Evolutionary conservation across 176 grass and related monocot species (phyloP).

Genomic region (Oryza brachyantha): DNA sequence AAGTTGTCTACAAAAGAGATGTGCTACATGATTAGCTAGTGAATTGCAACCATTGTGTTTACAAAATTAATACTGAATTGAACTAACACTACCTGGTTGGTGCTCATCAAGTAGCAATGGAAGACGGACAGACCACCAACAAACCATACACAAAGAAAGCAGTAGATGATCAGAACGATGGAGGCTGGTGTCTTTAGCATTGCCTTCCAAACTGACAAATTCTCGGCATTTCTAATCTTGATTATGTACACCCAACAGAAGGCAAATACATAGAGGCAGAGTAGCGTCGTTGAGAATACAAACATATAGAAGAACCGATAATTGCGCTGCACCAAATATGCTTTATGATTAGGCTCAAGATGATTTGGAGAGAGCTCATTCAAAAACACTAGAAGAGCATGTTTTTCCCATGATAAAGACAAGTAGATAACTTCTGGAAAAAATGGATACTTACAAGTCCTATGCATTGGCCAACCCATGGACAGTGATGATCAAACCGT

Average conservation of each 20-base stretch:
- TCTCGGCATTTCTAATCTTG: slow-evolving; percentile 69
- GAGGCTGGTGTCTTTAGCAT: slow-evolving; percentile 78
- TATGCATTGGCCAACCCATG: slow-evolving; percentile 96
- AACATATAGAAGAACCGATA: slow-evolving; percentile 99
- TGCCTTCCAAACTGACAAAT: slow-evolving; percentile 62
- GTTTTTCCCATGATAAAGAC: background rate
- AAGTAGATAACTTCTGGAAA: slow-evolving; percentile 6
- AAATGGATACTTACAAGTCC: slow-evolving; percentile 56
- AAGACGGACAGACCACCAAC: slow-evolving; percentile 90
- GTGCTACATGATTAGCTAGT: slow-evolving; percentile 16
- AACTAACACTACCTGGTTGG: slow-evolving; percentile 66
- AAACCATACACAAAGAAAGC: slow-evolving; percentile 93
- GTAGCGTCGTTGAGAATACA: slow-evolving; percentile 84
- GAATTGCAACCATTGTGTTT: background rate
- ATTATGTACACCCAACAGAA: slow-evolving; percentile 93
- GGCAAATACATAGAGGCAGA: slow-evolving; percentile 86
- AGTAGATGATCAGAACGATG: slow-evolving; percentile 79
- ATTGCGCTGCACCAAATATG: slow-evolving; percentile 66
- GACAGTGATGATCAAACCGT: slow-evolving; percentile 94
- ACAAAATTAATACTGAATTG: slow-evolving; percentile 1
- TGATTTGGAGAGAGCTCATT: background rate
- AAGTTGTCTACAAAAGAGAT: slow-evolving; percentile 72
- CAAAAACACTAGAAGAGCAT: background rate
- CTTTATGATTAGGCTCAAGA: slow-evolving; percentile 20
- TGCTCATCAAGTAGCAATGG: slow-evolving; percentile 88